Conservation (phyloP, 2,329 filamentous ascomycete species). For the Cercospora sesami region DNA sequence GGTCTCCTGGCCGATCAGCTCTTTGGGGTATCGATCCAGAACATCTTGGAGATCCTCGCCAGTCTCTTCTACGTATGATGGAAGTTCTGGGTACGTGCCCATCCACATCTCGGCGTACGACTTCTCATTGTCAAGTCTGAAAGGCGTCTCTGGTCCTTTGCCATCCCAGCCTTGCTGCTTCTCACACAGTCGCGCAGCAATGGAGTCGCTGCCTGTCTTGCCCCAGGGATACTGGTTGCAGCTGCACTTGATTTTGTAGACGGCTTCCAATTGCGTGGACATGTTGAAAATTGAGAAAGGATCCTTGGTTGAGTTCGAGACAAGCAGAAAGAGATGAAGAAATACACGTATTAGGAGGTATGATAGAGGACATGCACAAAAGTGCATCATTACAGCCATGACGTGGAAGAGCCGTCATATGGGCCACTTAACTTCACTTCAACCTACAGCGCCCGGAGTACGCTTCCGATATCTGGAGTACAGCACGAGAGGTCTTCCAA, state of each 20-base stretch:
- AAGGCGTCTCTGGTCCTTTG: conserved; percentile 47
- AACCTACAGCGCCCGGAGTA: neutral
- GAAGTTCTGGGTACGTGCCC: conserved; percentile 71
- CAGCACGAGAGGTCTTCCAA: neutral
- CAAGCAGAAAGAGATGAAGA: neutral
- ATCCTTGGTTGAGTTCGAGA: neutral
- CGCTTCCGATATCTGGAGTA: neutral
- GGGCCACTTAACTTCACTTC: conserved; percentile 6
- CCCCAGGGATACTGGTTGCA: conserved; percentile 69
- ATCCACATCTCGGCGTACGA: conserved; percentile 72
- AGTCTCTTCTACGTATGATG: conserved; percentile 62
- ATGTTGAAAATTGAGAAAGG: conserved; percentile 37
- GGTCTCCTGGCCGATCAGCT: conserved; percentile 64
- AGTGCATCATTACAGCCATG: conserved; percentile 1
- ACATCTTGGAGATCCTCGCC: conserved; percentile 66
- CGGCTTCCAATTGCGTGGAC: conserved; percentile 46
- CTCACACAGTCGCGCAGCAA: conserved; percentile 65
- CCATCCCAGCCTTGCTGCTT: conserved; percentile 58
- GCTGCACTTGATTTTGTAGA: conserved; percentile 56
- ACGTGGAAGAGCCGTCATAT: conserved; percentile 1
- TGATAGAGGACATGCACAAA: neutral
- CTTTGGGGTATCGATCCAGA: conserved; percentile 60
- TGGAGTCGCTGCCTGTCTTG: conserved; percentile 63
- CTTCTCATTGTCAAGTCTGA: conserved; percentile 64
- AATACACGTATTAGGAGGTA: neutral